Conservation (phyloP, 768 basidiomycete genomes). For the Neoboletus subvelutipes region DNA sequence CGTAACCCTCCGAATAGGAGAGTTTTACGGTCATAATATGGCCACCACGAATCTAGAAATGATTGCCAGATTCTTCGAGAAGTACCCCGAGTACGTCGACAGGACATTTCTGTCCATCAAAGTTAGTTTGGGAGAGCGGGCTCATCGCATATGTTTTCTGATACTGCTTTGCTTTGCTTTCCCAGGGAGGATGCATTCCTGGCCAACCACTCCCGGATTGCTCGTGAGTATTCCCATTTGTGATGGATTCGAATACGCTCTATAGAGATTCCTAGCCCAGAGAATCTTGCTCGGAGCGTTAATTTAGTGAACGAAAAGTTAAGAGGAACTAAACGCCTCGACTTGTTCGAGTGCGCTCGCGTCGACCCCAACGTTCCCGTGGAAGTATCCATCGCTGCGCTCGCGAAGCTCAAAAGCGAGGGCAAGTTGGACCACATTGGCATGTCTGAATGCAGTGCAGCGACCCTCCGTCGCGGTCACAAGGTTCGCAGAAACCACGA, state of each 20-base stretch:
- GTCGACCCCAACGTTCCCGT: slow-evolving; percentile 44
- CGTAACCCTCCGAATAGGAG: slow-evolving; percentile 31
- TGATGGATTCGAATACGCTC: not conserved
- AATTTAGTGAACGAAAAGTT: slow-evolving; percentile 43
- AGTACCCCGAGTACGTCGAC: slow-evolving; percentile 36
- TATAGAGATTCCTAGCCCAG: slow-evolving; percentile 18
- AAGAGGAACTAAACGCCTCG: slow-evolving; percentile 53
- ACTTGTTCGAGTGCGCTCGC: slow-evolving; percentile 58
- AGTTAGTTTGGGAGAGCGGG: slow-evolving; percentile 6
- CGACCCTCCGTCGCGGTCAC: slow-evolving; percentile 43
- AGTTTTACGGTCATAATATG: slow-evolving; percentile 54
- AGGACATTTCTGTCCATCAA: slow-evolving; percentile 38
- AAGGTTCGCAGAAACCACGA: slow-evolving; percentile 9
- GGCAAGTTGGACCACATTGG: slow-evolving; percentile 52
- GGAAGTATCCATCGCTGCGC: slow-evolving; percentile 45
- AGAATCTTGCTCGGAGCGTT: slow-evolving; percentile 48
- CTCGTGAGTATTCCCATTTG: slow-evolving; percentile 26
- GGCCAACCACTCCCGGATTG: slow-evolving; percentile 14
- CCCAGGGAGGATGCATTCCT: not conserved
- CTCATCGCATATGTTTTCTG: not conserved
- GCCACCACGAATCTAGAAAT: slow-evolving; percentile 47
- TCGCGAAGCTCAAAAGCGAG: slow-evolving; percentile 38
- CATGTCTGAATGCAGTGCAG: slow-evolving; percentile 52
- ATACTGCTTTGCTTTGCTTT: slow-evolving; percentile 23
- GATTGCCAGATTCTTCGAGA: slow-evolving; percentile 47